Base-by-base conservation (phyloP, 768 basidiomycete genomes). In the Boletellus sp. region DNA sequence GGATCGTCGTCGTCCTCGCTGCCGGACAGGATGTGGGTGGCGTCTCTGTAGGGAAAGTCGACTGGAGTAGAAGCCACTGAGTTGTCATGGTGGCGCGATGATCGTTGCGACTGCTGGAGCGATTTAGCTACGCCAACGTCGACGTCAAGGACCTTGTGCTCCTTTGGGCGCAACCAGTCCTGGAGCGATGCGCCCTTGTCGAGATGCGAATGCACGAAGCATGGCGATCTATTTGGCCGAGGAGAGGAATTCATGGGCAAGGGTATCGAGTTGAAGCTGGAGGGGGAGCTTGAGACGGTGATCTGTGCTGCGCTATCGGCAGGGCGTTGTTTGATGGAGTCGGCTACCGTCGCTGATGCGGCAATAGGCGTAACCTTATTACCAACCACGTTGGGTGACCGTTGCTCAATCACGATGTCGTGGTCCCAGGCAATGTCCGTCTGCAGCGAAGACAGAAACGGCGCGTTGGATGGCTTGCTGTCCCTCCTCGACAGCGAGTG, bases 171-270 rank as follows among this genome's bases (percentile, higher is more conserved):
- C 48, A 91, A 69, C 83, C 87, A 92, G 52, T 90, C 88, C 33
- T 81, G 78, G 38, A 93, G 74, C 9, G 88, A 85, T 4, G 83
- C 84, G 36, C 82, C 83, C 60, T 86, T 84, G 67, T 95, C 89
- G 42, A 97, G 85, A 57, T 90, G 82, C 0, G 90, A 93, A 72
- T 97, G 94, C 33, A 97, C 84, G 69, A 94, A 95, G 64, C 92
- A 96, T 10, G 94, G 94, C 0, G 90, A 93, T 39, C 76, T 72
- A 4, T 20, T 42, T 9, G 64, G 58, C 2, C 53, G n/a, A 34
- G 51, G 51, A 13, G 55, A 56, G 3, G 64, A 22, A 44, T 69
- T 51, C 61, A 69, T 68, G 1, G 53, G 48, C 42, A 53, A 50
- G 48, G 66, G 55, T 57, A 63, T 55, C 51, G 58, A 53, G 36